Percentiles rank a stretch among this genome's conserved stretches.
These are phyloP conservation scores for Prosopis cineraria DNA, from an alignment of 306 rosid species.

Conservation along the genomic window DNA sequence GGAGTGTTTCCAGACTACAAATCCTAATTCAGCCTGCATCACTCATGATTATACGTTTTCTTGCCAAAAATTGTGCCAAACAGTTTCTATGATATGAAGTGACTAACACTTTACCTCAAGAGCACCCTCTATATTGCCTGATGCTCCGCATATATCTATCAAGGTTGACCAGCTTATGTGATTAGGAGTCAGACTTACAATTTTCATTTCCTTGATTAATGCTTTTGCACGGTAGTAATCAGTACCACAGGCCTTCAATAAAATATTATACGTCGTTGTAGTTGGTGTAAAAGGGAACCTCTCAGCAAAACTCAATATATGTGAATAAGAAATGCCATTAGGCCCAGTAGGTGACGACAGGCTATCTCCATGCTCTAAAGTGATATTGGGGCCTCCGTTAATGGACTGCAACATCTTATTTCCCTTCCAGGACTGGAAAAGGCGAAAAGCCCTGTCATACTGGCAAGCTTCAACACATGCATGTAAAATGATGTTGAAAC, in stretches of 20 bases:
- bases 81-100: conserved; percentile 16
- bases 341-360: conserved; percentile 32
- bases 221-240: conserved; percentile 84
- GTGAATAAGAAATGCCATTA: conserved; percentile 46
- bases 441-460: conserved; percentile 90
- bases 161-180: conserved; percentile 89
- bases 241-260: conserved; percentile 95
- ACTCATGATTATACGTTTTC: conserved; percentile 8
- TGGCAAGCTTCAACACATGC: conserved; percentile 96
- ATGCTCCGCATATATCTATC: conserved; percentile 73
- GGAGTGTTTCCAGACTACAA: conserved; percentile 21
- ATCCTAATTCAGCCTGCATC: conserved; percentile 33
- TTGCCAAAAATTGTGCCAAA: conserved; percentile 20
- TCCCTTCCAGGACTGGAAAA: conserved; percentile 77
- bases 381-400: conserved; percentile 40
- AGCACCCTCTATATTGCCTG: conserved; percentile 69
- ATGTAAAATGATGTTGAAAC: conserved; percentile 87
- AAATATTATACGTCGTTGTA: conserved; percentile 74
- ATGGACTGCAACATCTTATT: conserved; percentile 45
- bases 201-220: conserved; percentile 79
- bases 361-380: conserved; percentile 35
- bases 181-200: conserved; percentile 75
- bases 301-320: conserved; percentile 51
- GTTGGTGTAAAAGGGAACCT: conserved; percentile 78
- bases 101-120: conserved; percentile 61